phyloP scores from a whole-genome alignment of 2,329 filamentous ascomycete genomes.

The Neonectria ditissima region DNA sequence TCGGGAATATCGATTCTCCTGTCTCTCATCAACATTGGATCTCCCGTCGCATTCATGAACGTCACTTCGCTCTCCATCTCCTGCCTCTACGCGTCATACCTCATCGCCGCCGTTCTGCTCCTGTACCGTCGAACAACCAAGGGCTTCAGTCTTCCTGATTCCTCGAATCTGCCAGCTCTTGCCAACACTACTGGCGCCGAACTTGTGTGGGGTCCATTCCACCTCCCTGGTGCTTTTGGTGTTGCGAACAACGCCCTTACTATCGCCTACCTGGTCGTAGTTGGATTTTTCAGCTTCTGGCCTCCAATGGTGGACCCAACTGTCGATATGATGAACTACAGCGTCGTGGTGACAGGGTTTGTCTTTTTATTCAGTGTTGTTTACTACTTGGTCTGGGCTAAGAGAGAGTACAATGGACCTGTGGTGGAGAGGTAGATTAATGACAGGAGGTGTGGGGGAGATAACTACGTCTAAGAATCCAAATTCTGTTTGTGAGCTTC shows the following conservation, averaged over 20 bases:
- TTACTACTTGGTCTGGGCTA: slow-evolving; percentile 59
- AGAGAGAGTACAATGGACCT: slow-evolving; percentile 60
- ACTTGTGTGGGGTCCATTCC: slow-evolving; percentile 66
- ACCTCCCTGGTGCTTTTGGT: slow-evolving; percentile 61
- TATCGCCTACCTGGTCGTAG: slow-evolving; percentile 63
- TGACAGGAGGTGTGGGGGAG: neutral
- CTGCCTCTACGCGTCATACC: slow-evolving; percentile 47
- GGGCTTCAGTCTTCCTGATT: slow-evolving; percentile 39
- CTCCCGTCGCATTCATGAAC: slow-evolving; percentile 45
- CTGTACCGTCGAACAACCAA: slow-evolving; percentile 47
- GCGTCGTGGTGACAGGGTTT: slow-evolving; percentile 56
- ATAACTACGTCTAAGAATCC: too few relatives aligned
- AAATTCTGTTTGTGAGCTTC: too few relatives aligned
- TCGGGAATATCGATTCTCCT: slow-evolving; percentile 45
- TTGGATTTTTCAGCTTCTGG: slow-evolving; percentile 69
- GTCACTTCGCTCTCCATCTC: slow-evolving; percentile 48
- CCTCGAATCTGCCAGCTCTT: slow-evolving; percentile 40
- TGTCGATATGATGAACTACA: slow-evolving; percentile 60
- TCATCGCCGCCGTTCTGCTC: slow-evolving; percentile 44
- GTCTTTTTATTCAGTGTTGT: slow-evolving; percentile 58
- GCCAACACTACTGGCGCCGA: slow-evolving; percentile 46
- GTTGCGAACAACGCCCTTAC: slow-evolving; percentile 66
- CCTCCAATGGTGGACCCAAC: slow-evolving; percentile 49
- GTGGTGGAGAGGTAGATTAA: slow-evolving; percentile 44
- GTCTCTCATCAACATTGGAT: slow-evolving; percentile 51